A percentile compares a stretch with the other conserved stretches of the same genome.
These are phyloP conservation scores for Chloromonas sp. DNA, from an alignment of 163 green algal genomes.

Conservation along the genomic window DNA sequence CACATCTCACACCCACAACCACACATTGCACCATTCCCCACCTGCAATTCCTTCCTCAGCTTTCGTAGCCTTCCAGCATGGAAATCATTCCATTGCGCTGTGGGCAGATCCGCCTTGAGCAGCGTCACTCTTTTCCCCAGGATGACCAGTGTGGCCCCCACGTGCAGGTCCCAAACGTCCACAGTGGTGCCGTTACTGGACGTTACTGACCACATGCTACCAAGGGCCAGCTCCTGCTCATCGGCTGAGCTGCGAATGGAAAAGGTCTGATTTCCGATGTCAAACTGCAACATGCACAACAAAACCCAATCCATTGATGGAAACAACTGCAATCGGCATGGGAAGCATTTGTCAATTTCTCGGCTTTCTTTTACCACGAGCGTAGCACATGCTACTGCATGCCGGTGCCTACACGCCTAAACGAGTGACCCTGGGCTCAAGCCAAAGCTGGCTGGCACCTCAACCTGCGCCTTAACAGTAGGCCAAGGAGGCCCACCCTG, in stretches of 20 bases:
- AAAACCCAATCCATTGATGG: too few relatives aligned
- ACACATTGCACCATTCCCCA: not conserved
- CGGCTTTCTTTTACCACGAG: too few relatives aligned
- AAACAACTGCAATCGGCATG: too few relatives aligned
- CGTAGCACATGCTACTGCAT: too few relatives aligned
- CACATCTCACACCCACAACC: not conserved
- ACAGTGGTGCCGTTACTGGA: not conserved
- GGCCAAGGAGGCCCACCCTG: too few relatives aligned
- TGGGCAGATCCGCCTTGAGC: slow-evolving; percentile 14
- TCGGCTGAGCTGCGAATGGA: slow-evolving; percentile 1
- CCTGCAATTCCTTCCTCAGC: not conserved
- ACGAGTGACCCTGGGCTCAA: too few relatives aligned
- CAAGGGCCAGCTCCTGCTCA: slow-evolving; percentile 17
- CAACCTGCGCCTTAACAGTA: too few relatives aligned
- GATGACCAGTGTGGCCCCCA: slow-evolving; percentile 12
- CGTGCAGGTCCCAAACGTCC: slow-evolving; percentile 20
- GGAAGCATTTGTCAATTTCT: too few relatives aligned
- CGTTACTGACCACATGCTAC: slow-evolving; percentile 1
- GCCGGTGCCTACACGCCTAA: too few relatives aligned
- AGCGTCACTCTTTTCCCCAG: slow-evolving; percentile 10
- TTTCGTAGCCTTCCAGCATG: not conserved
- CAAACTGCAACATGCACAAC: not conserved
- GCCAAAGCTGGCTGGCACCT: too few relatives aligned
- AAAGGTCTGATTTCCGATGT: not conserved
- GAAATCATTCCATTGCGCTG: slow-evolving; percentile 3